Evolutionary conservation across 345 rosid genomes (phyloP).

Genomic region (Anacardium occidentale): DNA sequence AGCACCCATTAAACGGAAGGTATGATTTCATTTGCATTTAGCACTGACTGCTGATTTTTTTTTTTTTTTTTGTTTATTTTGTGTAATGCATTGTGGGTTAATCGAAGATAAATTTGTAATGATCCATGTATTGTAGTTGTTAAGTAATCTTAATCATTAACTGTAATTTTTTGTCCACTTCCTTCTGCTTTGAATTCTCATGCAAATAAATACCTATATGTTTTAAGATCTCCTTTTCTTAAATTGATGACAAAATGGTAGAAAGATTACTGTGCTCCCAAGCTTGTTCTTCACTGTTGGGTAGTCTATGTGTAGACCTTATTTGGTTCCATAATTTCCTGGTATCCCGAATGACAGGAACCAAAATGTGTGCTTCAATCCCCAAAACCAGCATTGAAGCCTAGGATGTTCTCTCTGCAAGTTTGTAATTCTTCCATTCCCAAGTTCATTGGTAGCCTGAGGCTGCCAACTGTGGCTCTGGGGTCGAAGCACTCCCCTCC

Average conservation of each 20-base stretch:
- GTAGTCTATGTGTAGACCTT: constrained; percentile 25
- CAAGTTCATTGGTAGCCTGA: constrained; percentile 39
- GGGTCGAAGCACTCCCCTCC: constrained; percentile 34
- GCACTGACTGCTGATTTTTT: constrained; percentile 4
- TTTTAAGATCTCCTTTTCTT: neutral
- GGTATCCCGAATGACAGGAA: constrained; percentile 60
- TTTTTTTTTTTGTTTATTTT: neutral
- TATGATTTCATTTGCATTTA: constrained; percentile 31
- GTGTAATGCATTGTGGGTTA: neutral
- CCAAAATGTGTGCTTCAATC: constrained; percentile 56
- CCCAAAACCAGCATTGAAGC: constrained; percentile 46
- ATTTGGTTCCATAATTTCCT: constrained; percentile 41
- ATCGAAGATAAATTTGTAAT: neutral
- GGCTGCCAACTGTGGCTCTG: constrained; percentile 39
- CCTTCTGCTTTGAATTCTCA: constrained; percentile 6
- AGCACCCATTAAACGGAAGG: constrained; percentile 68
- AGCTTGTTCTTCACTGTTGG: constrained; percentile 19
- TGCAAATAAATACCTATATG: neutral
- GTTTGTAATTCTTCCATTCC: constrained; percentile 40
- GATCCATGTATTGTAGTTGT: neutral
- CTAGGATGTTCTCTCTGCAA: constrained; percentile 47
- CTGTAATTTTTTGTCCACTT: neutral
- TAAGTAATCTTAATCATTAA: neutral
- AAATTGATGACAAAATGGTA: neutral
- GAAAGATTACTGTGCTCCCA: neutral